phyloP scores from a whole-genome alignment of 495 filamentous ascomycete genomes.

The Pseudomonodictys pantanalensis region DNA sequence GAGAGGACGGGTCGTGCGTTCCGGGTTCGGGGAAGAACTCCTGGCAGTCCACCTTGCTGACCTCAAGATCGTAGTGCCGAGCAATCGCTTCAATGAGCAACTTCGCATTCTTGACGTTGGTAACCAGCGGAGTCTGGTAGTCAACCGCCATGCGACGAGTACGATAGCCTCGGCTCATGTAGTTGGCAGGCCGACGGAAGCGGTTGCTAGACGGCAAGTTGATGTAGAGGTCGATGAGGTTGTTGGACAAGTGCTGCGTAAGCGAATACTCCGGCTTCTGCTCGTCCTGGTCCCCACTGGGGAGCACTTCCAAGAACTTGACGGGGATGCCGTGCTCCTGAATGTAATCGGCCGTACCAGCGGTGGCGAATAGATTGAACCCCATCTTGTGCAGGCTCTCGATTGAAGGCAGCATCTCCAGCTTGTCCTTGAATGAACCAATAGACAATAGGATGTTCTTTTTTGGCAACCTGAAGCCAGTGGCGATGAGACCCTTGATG shows the following conservation, averaged over 20 bases:
- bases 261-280: slow-evolving; percentile 96
- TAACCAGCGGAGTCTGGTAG: slow-evolving; percentile 95
- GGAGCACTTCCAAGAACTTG: slow-evolving; percentile 85
- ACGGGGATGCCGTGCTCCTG: slow-evolving; percentile 86
- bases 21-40: slow-evolving; percentile 45
- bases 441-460: slow-evolving; percentile 94
- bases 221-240: slow-evolving; percentile 97
- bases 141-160: slow-evolving; percentile 97
- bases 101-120: slow-evolving; percentile 99
- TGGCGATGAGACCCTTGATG: slow-evolving; percentile 90
- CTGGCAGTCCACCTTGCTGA: slow-evolving; percentile 82
- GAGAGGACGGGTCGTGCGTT: slow-evolving; percentile 3
- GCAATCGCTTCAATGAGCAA: slow-evolving; percentile 92
- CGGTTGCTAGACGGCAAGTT: slow-evolving; percentile 97
- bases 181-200: slow-evolving; percentile 91
- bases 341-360: slow-evolving; percentile 93
- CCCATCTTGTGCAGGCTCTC: slow-evolving; percentile 81
- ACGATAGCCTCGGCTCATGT: slow-evolving; percentile 95
- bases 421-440: slow-evolving; percentile 94
- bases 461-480: slow-evolving; percentile 94
- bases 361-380: slow-evolving; percentile 92
- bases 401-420: slow-evolving; percentile 93
- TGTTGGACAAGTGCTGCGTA: slow-evolving; percentile 91
- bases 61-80: slow-evolving; percentile 76
- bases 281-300: slow-evolving; percentile 61